A percentile compares a stretch with the other conserved stretches of the same genome.
Conservation (phyloP, 371 early-diverging fungal genomes). For the Actinomortierella ambigua region DNA sequence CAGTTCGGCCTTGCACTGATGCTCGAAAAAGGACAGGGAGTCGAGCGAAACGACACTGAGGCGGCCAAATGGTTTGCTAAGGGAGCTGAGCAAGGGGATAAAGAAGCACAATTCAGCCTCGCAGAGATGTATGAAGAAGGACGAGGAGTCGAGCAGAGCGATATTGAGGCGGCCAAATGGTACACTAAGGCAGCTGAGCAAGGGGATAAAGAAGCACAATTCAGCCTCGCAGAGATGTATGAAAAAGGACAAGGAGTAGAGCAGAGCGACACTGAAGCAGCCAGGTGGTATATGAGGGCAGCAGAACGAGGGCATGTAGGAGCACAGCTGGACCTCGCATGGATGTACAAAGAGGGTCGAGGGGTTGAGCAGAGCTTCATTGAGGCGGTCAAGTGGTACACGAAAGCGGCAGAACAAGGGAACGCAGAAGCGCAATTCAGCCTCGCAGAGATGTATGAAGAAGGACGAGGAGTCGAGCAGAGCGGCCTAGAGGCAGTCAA, state of each 20-base stretch:
- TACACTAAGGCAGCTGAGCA: constrained; percentile 73
- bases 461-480: constrained; percentile 74
- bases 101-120: too few species aligned
- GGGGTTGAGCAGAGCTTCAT: constrained; percentile 66
- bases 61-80: constrained; percentile 78
- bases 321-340: constrained; percentile 81
- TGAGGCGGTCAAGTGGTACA: constrained; percentile 75
- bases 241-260: constrained; percentile 82
- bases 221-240: constrained; percentile 82
- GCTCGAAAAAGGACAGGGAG: too few species aligned
- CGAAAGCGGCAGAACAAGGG: constrained; percentile 65
- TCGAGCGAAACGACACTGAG: too few species aligned
- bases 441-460: constrained; percentile 77
- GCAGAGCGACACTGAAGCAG: constrained; percentile 63
- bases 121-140: too few species aligned
- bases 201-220: too few species aligned
- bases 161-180: constrained; percentile 66
- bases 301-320: constrained; percentile 78
- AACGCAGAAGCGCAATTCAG: constrained; percentile 83
- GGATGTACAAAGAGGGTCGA: constrained; percentile 83
- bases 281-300: constrained; percentile 80
- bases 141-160: too few species aligned
- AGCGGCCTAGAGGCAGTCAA: constrained; percentile 59
- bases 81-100: constrained; percentile 66
- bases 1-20: too few species aligned